These are phyloP conservation scores for Psilocybe subaeruginosa DNA, from an alignment of 768 basidiomycete genomes.

Conservation along the genomic window DNA sequence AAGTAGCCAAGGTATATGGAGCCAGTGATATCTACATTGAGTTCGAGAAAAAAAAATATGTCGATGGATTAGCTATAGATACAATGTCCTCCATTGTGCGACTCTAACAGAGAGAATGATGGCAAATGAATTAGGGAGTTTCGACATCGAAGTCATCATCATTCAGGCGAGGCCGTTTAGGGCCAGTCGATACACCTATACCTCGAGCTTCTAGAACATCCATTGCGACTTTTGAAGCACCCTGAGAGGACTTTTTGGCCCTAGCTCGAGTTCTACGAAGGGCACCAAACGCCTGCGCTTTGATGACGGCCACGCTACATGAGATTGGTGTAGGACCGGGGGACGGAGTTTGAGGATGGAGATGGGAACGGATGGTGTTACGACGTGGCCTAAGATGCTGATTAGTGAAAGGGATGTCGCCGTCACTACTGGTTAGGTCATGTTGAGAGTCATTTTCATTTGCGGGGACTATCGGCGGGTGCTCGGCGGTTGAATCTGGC, in stretches of 20 bases:
- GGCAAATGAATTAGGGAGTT: conserved; percentile 18
- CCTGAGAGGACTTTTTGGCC: conserved; percentile 73
- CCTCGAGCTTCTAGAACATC: conserved; percentile 85
- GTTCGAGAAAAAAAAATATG: conserved; percentile 13
- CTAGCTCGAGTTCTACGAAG: conserved; percentile 78
- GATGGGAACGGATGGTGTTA: conserved; percentile 43
- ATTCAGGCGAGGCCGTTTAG: conserved; percentile 56
- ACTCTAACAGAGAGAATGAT: conserved; percentile 15
- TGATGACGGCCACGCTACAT: conserved; percentile 87
- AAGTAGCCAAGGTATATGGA: conserved; percentile 20
- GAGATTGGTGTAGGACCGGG: conserved; percentile 55
- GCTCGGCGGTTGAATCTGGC: conserved; percentile 51
- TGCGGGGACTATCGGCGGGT: conserved; percentile 43
- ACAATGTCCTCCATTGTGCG: conserved; percentile 23
- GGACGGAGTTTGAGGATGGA: conserved; percentile 53
- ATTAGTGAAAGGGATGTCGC: conserved; percentile 42
- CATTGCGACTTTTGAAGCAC: conserved; percentile 71
- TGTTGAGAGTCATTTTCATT: conserved; percentile 55
- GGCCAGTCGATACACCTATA: conserved; percentile 44
- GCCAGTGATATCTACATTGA: conserved; percentile 19
- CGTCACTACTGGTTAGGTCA: conserved; percentile 60
- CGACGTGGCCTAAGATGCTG: conserved; percentile 52
- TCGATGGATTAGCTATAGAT: conserved; percentile 24
- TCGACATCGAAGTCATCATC: conserved; percentile 52
- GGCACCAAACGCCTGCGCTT: conserved; percentile 88